These are phyloP conservation scores for Leccinum holopus DNA, from an alignment of 1,284 basidiomycete species.

Conservation along the genomic window DNA sequence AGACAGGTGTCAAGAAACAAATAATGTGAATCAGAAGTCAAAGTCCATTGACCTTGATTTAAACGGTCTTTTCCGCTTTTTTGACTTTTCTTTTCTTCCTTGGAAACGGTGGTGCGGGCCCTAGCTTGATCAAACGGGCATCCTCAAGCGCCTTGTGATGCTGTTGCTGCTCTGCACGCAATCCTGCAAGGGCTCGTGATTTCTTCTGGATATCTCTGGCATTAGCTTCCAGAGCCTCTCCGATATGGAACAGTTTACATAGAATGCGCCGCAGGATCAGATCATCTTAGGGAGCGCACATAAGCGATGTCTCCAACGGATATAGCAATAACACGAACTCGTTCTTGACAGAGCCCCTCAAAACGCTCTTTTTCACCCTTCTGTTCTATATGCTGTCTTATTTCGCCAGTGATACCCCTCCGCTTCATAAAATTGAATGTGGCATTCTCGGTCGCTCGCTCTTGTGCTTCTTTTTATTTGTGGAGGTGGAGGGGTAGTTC, in stretches of 20 bases:
- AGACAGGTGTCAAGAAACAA: background rate
- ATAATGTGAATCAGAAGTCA: background rate
- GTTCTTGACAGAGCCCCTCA: constrained; percentile 72
- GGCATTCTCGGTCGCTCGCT: constrained; percentile 89
- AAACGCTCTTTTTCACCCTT: constrained; percentile 92
- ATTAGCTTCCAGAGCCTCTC: constrained; percentile 74
- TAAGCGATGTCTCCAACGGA: constrained; percentile 6
- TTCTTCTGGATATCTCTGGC: constrained; percentile 68
- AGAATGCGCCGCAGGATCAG: constrained; percentile 81
- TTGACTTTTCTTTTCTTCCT: constrained; percentile 76
- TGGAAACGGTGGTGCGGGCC: constrained; percentile 68
- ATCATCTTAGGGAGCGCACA: constrained; percentile 56
- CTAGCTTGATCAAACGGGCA: constrained; percentile 78
- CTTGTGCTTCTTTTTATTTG: constrained; percentile 67
- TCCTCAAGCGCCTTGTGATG: constrained; percentile 72
- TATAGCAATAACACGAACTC: constrained; percentile 44
- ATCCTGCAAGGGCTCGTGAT: constrained; percentile 65
- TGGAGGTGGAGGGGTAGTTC: too few relatives aligned
- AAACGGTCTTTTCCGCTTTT: constrained; percentile 80
- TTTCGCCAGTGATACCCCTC: constrained; percentile 90
- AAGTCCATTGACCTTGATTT: constrained; percentile 61
- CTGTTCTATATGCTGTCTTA: constrained; percentile 97
- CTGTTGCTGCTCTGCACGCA: constrained; percentile 66
- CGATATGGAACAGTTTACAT: constrained; percentile 91
- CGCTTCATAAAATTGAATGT: constrained; percentile 94